Conservation (phyloP, 176 grass and related monocot species). For the Guadua angustifolia region DNA sequence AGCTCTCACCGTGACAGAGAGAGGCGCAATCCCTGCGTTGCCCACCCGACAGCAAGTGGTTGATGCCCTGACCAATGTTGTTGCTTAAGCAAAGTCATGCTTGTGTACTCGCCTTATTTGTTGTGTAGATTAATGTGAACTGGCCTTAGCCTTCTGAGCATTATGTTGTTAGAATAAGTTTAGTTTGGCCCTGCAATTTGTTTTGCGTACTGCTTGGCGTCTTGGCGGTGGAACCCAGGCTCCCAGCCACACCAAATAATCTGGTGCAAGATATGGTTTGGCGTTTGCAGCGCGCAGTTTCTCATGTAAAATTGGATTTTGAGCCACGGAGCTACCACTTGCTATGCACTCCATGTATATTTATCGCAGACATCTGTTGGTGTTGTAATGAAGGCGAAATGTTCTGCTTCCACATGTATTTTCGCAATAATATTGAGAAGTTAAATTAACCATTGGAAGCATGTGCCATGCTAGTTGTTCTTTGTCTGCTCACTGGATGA, state of each 20-base stretch:
- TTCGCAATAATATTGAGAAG: background rate
- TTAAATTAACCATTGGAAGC: background rate
- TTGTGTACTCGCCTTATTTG: background rate
- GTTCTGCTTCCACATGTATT: background rate
- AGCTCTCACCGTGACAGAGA: conserved; percentile 82
- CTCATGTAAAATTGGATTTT: background rate
- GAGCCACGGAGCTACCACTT: background rate
- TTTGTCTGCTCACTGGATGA: background rate
- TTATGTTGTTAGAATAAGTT: conserved; percentile 22
- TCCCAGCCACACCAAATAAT: conserved; percentile 39
- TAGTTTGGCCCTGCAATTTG: background rate
- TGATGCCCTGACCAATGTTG: conserved; percentile 59
- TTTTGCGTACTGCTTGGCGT: conserved; percentile 5
- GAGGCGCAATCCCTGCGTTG: conserved; percentile 82
- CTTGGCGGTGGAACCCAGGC: background rate
- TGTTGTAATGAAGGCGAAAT: background rate
- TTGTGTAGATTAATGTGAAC: background rate
- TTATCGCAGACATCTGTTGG: background rate
- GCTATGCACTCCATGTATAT: background rate
- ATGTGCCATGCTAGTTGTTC: background rate
- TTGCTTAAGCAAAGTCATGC: conserved; percentile 42
- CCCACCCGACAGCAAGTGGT: conserved; percentile 80
- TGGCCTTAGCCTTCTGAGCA: background rate
- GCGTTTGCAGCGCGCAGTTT: background rate
- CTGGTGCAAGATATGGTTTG: conserved; percentile 19